Conservation (phyloP, 192 early-diverging fungal genomes). For the Pilaira anomala region DNA sequence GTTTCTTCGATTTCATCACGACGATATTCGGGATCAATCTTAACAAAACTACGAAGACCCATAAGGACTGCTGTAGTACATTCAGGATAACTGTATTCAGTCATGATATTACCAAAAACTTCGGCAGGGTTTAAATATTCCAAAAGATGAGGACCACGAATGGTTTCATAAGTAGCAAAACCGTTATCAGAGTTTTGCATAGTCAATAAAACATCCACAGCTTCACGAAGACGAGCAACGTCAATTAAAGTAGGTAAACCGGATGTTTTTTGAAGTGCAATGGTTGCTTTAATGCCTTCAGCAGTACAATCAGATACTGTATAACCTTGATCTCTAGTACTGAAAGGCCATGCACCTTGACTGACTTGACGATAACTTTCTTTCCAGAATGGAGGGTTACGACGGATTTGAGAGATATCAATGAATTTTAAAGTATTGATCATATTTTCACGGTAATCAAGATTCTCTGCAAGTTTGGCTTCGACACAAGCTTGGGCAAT, state of each 20-base stretch:
- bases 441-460: slow-evolving; percentile 67
- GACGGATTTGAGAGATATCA: slow-evolving; percentile 81
- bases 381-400: slow-evolving; percentile 62
- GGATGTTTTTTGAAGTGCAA: slow-evolving; percentile 65
- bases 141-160: slow-evolving; percentile 74
- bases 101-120: slow-evolving; percentile 98
- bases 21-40: slow-evolving; percentile 79
- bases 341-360: slow-evolving; percentile 97
- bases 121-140: slow-evolving; percentile 94
- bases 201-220: slow-evolving; percentile 85
- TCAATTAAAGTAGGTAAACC: slow-evolving; percentile 57
- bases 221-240: slow-evolving; percentile 72
- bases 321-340: slow-evolving; percentile 88
- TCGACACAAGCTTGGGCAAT: slow-evolving; percentile 82
- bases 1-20: slow-evolving; percentile 67
- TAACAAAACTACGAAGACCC: slow-evolving; percentile 73
- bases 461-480: slow-evolving; percentile 66
- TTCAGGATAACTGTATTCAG: slow-evolving; percentile 95
- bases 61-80: slow-evolving; percentile 94
- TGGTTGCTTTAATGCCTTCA: slow-evolving; percentile 83
- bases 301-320: slow-evolving; percentile 95
- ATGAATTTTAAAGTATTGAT: slow-evolving; percentile 74
- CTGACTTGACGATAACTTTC: slow-evolving; percentile 78
- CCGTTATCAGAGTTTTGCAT: slow-evolving; percentile 94
- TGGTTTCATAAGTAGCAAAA: slow-evolving; percentile 89